Evolutionary conservation across 2,329 filamentous ascomycete species (phyloP), one percentile per base, ranked within the genome.

Genomic region (Scedosporium boydii): DNA sequence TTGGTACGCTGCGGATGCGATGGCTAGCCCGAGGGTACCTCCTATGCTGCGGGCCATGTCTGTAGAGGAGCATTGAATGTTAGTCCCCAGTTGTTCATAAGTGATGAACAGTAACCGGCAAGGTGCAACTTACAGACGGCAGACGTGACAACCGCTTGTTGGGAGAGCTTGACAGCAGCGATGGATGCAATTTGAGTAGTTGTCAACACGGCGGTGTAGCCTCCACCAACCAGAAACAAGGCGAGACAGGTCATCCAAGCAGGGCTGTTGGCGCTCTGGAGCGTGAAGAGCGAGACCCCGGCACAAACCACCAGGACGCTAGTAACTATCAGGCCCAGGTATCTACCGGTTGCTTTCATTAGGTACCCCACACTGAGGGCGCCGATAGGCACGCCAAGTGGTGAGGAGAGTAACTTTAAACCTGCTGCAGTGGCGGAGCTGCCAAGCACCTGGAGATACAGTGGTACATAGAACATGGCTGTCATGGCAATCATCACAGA

Each of bases 61-160:
- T 78, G 56, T 6, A 9, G 23, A 18, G 12, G 6, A 58, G 29
- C 14, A 29, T 9, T 16, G 23, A n/a, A 14, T 27, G 23, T 57
- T 21, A 23, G 12, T 6, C 9, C 12, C 34, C n/a, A 6, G 23
- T 70, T 68, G 6, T 14, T 4, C 9, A 4, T 6, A 68, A 64
- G 10, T 65, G 65, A 5, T 66, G 63, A 38, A 72, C 10, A 38
- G 9, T 38, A 12, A 38, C 34, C 3, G 34, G 34, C 10, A 6
- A 38, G 34, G 10, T 14, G 10, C 34, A 12, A 38, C 76, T 69
- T 69, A 78, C 76, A 96, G 0, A 88, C 92, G 0, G 90, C 89
- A 1, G 89, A 91, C 0, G 92, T 96, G 68, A 96, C 86, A 60
- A 96, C 90, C 3, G 93, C 92, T 73, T 96, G 92, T 66, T 93